Percentiles rank a stretch among this genome's conserved stretches.
phyloP scores from a whole-genome alignment of 345 rosid genomes.

The Zanthoxylum bungeanum region DNA sequence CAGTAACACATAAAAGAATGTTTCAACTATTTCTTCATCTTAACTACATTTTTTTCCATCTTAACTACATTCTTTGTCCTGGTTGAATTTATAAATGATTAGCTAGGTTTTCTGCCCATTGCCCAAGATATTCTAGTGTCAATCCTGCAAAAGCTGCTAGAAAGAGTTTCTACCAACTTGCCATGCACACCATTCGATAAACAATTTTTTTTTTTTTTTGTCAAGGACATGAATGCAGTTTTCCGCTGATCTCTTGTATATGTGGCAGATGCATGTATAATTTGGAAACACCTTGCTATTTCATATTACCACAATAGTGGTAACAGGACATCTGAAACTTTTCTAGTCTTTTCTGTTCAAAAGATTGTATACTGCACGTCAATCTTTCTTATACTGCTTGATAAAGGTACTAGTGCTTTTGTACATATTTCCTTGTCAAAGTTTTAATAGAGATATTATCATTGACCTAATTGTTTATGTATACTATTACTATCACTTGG shows the following conservation, averaged over 20 bases:
- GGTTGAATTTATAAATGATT: neutral
- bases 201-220: neutral
- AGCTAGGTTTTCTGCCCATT: neutral
- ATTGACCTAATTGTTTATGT: neutral
- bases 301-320: neutral
- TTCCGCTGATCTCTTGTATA: neutral
- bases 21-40: too few species aligned
- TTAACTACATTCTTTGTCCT: neutral
- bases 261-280: neutral
- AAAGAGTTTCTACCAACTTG: neutral
- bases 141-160: neutral
- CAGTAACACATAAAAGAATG: too few species aligned
- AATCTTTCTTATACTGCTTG: constrained; percentile 1
- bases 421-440: neutral
- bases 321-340: neutral
- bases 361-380: neutral
- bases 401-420: neutral
- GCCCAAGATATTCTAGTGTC: neutral
- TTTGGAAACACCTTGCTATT: neutral
- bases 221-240: neutral
- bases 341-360: neutral
- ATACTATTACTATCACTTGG: neutral
- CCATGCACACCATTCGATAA: neutral
- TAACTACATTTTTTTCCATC: too few species aligned
- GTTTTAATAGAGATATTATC: neutral